Evolutionary conservation across 805 yeast genomes (phyloP).

Genomic region (Candida hispaniensis): DNA sequence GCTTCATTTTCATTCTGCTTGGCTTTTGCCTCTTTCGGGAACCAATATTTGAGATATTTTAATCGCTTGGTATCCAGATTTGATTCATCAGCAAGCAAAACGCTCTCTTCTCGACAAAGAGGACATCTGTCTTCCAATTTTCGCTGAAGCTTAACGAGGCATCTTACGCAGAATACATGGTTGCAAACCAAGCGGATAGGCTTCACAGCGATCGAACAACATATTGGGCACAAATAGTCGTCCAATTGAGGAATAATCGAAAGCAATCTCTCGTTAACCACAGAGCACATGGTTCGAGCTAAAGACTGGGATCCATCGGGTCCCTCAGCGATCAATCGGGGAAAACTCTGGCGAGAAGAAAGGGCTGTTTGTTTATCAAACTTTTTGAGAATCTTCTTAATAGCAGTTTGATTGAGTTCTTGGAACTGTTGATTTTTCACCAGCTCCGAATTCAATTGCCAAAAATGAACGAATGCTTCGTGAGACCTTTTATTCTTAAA

Average conservation of each 20-base stretch:
- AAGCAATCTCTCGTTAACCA: constrained; percentile 42
- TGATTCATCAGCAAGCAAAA: constrained; percentile 45
- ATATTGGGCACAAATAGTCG: constrained; percentile 66
- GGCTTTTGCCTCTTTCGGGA: constrained; percentile 56
- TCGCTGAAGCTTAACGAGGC: constrained; percentile 57
- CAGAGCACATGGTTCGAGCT: constrained; percentile 42
- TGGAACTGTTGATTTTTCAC: constrained; percentile 51
- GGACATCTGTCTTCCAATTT: constrained; percentile 54
- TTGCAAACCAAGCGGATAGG: constrained; percentile 56
- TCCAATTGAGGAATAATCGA: constrained; percentile 61
- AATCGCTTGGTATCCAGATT: constrained; percentile 48
- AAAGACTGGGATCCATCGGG: constrained; percentile 41
- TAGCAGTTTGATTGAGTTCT: constrained; percentile 50
- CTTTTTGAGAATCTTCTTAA: constrained; percentile 58
- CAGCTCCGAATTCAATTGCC: constrained; percentile 43
- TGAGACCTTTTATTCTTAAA: constrained; percentile 41
- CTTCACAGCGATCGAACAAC: constrained; percentile 58
- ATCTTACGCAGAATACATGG: constrained; percentile 63
- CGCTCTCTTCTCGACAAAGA: constrained; percentile 45
- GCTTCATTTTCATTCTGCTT: constrained; percentile 46
- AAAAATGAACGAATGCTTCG: constrained; percentile 40
- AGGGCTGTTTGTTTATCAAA: constrained; percentile 63
- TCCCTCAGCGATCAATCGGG: constrained; percentile 34
- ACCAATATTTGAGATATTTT: constrained; percentile 44
- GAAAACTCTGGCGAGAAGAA: constrained; percentile 33